Base-by-base conservation (phyloP, 2,329 filamentous ascomycete genomes). In the Cladosporium sp. region DNA sequence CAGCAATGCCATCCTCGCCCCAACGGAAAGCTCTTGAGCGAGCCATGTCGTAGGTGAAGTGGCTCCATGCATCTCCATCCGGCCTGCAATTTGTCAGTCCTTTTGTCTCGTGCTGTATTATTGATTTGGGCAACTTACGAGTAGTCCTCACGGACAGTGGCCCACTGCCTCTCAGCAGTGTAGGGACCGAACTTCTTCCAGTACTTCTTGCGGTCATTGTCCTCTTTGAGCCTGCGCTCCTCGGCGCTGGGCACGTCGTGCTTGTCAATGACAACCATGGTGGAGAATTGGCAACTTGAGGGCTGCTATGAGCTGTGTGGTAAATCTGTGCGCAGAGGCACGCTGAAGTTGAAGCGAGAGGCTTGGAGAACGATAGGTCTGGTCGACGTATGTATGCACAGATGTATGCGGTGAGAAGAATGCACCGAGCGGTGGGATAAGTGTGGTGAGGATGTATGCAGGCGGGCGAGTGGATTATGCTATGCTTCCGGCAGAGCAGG, bases 171-270 rank as follows among this genome's bases (percentile, higher is more conserved):
- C 79, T 97, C 93, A 58, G 92, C 86, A 67, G 96, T 88, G 71
- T 97, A 97, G 22, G 92, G 88, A 58, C 93, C 93, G 92, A 92
- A 97, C 85, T 88, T 91, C 84, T 97, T 97, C 93, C 93, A 97
- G 80, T 97, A 97, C 74, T 90, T 93, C 65, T 78, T 84, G 64
- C 88, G 87, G 64, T 93, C 85, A 60, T 87, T 85, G 75, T 97
- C 93, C 71, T 96, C 86, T 71, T 88, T 88, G 67, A 97, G 83
- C 51, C 94, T 88, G 75, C 88, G 89, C 81, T 97, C 93, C 78
- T 97, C 93, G 75, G 89, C 87, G 61, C 89, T 92, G 72, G 93
- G 83, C 75, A 91, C 92, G 72, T 94, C 89, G 76, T 94, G 86
- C 71, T 88, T 86, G 75, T 96, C 91, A 72, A 94, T 88, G 70